Percentiles rank a stretch among this genome's conserved stretches.
phyloP scores from a whole-genome alignment of 495 filamentous ascomycete species.

The Pseudoneurospora amorphoporcata region DNA sequence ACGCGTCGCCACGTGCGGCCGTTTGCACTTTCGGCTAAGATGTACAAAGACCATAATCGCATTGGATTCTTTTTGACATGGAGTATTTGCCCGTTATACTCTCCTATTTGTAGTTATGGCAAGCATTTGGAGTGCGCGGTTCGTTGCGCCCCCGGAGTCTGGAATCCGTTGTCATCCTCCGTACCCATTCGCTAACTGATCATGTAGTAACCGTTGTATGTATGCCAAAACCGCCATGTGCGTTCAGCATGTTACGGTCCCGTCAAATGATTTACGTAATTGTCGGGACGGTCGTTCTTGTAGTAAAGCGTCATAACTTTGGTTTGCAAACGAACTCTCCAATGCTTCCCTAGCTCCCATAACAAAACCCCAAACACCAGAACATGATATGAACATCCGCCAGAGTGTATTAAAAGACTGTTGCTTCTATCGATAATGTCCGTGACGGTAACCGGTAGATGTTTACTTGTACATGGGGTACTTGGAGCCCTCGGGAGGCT shows the following conservation, averaged over 20 bases:
- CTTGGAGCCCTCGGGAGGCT: slow-evolving; percentile 80
- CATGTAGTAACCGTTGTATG: neutral
- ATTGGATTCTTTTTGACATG: neutral
- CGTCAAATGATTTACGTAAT: neutral
- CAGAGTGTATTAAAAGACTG: neutral
- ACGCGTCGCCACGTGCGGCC: neutral
- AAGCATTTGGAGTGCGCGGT: neutral
- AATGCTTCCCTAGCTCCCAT: neutral
- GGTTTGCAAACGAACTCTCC: neutral
- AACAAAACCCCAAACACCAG: neutral
- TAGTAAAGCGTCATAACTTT: neutral
- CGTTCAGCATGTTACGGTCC: neutral
- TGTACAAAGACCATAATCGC: neutral
- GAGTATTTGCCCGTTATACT: neutral
- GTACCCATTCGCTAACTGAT: neutral
- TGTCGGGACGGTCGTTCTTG: neutral
- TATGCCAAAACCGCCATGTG: neutral
- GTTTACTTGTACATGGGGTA: slow-evolving; percentile 36
- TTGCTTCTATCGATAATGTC: neutral
- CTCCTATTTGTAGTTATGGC: neutral
- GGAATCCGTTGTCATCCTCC: neutral
- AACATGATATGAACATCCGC: neutral
- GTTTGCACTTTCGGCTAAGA: neutral
- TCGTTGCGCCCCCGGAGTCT: neutral
- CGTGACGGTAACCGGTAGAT: neutral